A percentile compares a stretch with the other conserved stretches of the same genome.
Conservation (phyloP, 2,329 filamentous ascomycete species). For the Magnaporthiopsis poae region DNA sequence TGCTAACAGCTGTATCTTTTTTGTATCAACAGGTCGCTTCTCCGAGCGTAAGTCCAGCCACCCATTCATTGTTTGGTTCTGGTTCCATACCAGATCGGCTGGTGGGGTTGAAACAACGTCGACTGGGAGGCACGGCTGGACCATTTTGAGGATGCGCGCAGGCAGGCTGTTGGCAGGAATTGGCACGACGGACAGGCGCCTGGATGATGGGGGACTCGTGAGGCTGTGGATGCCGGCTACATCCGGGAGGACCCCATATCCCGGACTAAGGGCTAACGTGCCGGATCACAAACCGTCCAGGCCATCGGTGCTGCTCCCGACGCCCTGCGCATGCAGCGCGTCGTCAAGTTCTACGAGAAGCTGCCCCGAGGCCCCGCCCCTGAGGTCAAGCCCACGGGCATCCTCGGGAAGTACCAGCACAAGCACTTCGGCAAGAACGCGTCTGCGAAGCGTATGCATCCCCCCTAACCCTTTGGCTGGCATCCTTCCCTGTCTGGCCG, state of each 20-base stretch:
- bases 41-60: slow-evolving; percentile 59
- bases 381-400: slow-evolving; percentile 68
- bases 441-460: slow-evolving; percentile 70
- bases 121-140: too few species aligned
- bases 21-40: slow-evolving; percentile 57
- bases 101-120: background rate
- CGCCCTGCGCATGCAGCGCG: slow-evolving; percentile 93
- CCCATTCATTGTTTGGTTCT: background rate
- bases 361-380: slow-evolving; percentile 88
- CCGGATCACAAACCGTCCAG: slow-evolving; percentile 35
- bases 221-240: too few species aligned
- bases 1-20: background rate
- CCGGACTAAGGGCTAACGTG: background rate
- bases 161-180: background rate
- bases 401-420: slow-evolving; percentile 74
- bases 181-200: background rate
- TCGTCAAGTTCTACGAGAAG: slow-evolving; percentile 98
- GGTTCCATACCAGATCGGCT: too few species aligned
- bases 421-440: slow-evolving; percentile 94
- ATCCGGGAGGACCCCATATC: background rate
- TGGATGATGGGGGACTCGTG: background rate
- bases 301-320: slow-evolving; percentile 90
- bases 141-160: background rate
- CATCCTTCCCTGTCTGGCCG: slow-evolving; percentile 4
- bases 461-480: background rate